Conservation (phyloP, 176 grass and related monocot genomes). For the Alloteropsis semialata region DNA sequence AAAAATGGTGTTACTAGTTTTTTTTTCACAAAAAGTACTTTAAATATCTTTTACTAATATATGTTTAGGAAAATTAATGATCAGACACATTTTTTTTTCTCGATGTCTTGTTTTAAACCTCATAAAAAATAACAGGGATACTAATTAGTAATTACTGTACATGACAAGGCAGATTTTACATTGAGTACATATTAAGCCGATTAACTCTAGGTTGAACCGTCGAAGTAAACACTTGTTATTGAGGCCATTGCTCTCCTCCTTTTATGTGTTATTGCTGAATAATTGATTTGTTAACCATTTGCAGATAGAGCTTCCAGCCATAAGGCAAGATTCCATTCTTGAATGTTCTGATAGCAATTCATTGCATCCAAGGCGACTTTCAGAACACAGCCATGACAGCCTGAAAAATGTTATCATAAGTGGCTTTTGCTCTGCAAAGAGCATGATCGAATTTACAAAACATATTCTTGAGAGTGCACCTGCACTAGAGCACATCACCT, state of each 20-base stretch:
- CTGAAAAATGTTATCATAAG: neutral
- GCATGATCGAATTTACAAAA: neutral
- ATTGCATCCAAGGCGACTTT: neutral
- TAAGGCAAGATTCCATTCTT: neutral
- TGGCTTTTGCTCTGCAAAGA: slow-evolving; percentile 1
- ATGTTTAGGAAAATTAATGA: too few species aligned
- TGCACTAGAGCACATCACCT: neutral
- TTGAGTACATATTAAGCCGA: too few species aligned
- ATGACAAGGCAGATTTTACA: neutral
- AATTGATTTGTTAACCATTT: neutral
- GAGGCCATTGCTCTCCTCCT: too few species aligned
- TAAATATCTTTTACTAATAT: too few species aligned
- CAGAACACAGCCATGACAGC: neutral
- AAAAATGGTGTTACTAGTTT: too few species aligned
- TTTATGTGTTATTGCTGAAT: neutral
- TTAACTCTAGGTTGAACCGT: too few species aligned
- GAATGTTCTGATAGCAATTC: neutral
- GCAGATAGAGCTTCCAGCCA: neutral
- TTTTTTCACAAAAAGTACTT: too few species aligned
- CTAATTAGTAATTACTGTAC: too few species aligned
- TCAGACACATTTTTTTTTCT: too few species aligned
- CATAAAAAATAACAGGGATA: too few species aligned
- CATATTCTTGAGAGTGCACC: neutral
- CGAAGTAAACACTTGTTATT: too few species aligned
- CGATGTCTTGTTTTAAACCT: too few species aligned